Conservation (phyloP, 2,329 filamentous ascomycete species). For the Aspergillus carbonarius region DNA sequence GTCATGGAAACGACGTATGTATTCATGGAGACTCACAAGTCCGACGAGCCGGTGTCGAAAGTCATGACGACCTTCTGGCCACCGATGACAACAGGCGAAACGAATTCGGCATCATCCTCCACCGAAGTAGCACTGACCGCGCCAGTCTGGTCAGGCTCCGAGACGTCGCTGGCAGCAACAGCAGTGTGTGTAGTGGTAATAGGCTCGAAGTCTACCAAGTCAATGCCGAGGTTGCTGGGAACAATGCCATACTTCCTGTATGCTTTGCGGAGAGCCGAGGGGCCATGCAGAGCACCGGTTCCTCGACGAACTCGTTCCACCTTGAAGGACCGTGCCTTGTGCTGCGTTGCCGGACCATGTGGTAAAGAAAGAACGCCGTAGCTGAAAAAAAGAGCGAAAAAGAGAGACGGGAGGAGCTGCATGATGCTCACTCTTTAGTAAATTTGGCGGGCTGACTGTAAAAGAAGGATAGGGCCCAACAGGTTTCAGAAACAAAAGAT, state of each 20-base stretch:
- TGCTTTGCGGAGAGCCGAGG: conserved; percentile 62
- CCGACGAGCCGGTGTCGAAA: conserved; percentile 74
- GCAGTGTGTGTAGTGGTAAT: conserved; percentile 25
- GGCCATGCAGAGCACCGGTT: conserved; percentile 60
- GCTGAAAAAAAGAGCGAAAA: conserved; percentile 32
- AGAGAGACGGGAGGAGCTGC: conserved; percentile 29
- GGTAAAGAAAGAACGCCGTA: conserved; percentile 36
- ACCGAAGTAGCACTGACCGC: conserved; percentile 65
- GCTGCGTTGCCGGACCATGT: conserved; percentile 19
- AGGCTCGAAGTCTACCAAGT: conserved; percentile 36
- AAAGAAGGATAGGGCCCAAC: conserved; percentile 7
- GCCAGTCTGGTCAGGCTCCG: conserved; percentile 46
- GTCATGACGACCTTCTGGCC: conserved; percentile 68
- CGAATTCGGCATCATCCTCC: conserved; percentile 66
- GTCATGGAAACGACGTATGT: neutral
- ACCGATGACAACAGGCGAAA: conserved; percentile 68
- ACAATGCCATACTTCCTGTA: conserved; percentile 67
- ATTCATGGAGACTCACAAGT: conserved; percentile 53
- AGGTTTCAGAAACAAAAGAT: conserved; percentile 4
- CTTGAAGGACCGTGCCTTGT: conserved; percentile 55
- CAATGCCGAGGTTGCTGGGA: conserved; percentile 41
- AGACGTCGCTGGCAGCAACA: conserved; percentile 27
- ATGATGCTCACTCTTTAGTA: conserved; percentile 19
- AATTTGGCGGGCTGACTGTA: neutral
- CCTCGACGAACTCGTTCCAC: conserved; percentile 58